A percentile compares a stretch with the other conserved stretches of the same genome.
phyloP scores from a whole-genome alignment of 768 basidiomycete species.

The Gymnopilus junonius region DNA sequence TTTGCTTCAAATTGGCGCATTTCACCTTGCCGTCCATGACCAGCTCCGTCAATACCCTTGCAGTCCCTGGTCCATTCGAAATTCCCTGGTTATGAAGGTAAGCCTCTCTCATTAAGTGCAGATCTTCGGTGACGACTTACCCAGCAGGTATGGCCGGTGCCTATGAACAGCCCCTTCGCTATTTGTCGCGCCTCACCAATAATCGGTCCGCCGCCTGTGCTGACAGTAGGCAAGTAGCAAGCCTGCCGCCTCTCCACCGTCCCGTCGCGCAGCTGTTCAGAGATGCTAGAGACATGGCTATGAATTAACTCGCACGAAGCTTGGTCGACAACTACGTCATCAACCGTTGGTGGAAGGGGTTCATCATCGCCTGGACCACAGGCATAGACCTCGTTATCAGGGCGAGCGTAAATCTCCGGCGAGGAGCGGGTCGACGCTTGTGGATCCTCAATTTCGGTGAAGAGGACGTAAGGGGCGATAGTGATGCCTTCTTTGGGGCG shows the following conservation, averaged over 20 bases:
- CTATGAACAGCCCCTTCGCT: conserved; percentile 69
- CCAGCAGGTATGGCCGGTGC: conserved; percentile 83
- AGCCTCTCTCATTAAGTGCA: background rate
- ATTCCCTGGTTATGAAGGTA: conserved; percentile 55
- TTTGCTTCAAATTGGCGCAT: conserved; percentile 56
- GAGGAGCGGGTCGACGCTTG: conserved; percentile 32
- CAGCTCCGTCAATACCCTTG: conserved; percentile 69
- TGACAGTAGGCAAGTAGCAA: conserved; percentile 77
- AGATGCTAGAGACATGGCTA: conserved; percentile 64
- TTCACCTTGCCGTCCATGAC: conserved; percentile 67
- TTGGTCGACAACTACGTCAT: conserved; percentile 67
- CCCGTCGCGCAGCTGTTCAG: conserved; percentile 57
- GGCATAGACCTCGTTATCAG: conserved; percentile 71
- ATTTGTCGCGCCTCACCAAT: conserved; percentile 63
- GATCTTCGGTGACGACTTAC: conserved; percentile 39
- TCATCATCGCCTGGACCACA: conserved; percentile 82
- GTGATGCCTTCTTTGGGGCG: conserved; percentile 44
- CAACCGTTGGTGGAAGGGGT: conserved; percentile 69
- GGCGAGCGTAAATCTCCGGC: conserved; percentile 77
- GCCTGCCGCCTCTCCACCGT: conserved; percentile 59
- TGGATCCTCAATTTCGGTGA: conserved; percentile 67
- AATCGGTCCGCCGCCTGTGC: conserved; percentile 65
- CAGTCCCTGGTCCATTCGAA: conserved; percentile 86
- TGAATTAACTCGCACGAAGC: conserved; percentile 59
- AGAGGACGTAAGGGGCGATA: conserved; percentile 80